phyloP scores from a whole-genome alignment of 1,139 yeast species.

The Geotrichum histeridarum region DNA sequence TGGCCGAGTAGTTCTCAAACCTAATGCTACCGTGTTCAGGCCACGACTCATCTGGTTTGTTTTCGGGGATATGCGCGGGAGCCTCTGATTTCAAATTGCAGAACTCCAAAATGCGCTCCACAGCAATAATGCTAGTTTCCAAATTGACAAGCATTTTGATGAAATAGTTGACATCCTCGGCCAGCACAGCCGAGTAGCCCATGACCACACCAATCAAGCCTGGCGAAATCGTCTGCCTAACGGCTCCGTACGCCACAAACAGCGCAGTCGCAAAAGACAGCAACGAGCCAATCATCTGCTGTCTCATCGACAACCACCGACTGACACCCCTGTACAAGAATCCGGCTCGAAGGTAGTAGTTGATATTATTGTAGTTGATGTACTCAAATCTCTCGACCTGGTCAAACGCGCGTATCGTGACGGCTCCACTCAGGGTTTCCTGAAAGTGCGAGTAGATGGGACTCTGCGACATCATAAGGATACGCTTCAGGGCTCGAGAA shows the following conservation, averaged over 20 bases:
- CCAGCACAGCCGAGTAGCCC: constrained; percentile 65
- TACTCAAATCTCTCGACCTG: constrained; percentile 51
- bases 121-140: constrained; percentile 70
- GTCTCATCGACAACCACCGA: constrained; percentile 68
- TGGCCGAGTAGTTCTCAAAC: constrained; percentile 57
- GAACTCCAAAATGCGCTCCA: constrained; percentile 71
- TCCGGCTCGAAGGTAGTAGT: constrained; percentile 56
- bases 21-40: constrained; percentile 54
- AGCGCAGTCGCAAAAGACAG: constrained; percentile 57
- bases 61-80: constrained; percentile 36
- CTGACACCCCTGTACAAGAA: constrained; percentile 54
- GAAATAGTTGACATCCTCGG: constrained; percentile 54
- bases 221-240: constrained; percentile 50
- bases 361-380: constrained; percentile 55
- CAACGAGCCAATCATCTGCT: constrained; percentile 63
- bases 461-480: constrained; percentile 74
- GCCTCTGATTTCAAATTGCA: constrained; percentile 61
- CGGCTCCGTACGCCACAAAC: constrained; percentile 46
- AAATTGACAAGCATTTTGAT: constrained; percentile 67
- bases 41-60: constrained; percentile 50
- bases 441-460: constrained; percentile 74
- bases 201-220: constrained; percentile 71
- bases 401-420: constrained; percentile 56
- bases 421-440: constrained; percentile 68
- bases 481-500: constrained; percentile 72